These are phyloP conservation scores for Penicillium cinerascens DNA, from an alignment of 495 filamentous ascomycete genomes.

Conservation along the genomic window DNA sequence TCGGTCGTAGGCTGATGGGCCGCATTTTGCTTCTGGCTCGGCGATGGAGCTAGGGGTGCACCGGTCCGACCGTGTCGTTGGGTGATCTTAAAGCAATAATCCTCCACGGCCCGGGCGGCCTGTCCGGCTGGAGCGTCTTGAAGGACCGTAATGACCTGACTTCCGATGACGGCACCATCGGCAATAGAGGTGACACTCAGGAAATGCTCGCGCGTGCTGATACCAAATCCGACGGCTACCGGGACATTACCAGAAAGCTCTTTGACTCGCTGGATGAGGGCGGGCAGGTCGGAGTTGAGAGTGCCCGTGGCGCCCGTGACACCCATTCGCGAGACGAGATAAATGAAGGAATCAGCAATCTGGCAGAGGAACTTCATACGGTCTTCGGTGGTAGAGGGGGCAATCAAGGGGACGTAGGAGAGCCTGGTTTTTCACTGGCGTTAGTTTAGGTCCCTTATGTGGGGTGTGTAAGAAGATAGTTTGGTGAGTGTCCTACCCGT, in stretches of 20 bases:
- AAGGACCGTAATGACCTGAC: slow-evolving; percentile 81
- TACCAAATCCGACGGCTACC: slow-evolving; percentile 89
- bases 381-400: slow-evolving; percentile 84
- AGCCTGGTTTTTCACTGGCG: slow-evolving; percentile 40
- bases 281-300: slow-evolving; percentile 73
- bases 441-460: background rate
- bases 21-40: background rate
- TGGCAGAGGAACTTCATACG: slow-evolving; percentile 94
- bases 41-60: too few species aligned
- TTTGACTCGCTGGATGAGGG: slow-evolving; percentile 78
- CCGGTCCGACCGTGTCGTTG: background rate
- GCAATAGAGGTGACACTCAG: slow-evolving; percentile 74
- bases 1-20: background rate
- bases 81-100: slow-evolving; percentile 61
- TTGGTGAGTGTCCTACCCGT: too few species aligned
- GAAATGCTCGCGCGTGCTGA: slow-evolving; percentile 94
- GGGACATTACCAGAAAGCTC: slow-evolving; percentile 86
- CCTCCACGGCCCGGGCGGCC: slow-evolving; percentile 69
- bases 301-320: slow-evolving; percentile 87
- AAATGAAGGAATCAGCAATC: slow-evolving; percentile 98
- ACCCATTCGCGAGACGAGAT: slow-evolving; percentile 96
- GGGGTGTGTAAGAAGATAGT: too few species aligned
- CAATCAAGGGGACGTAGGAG: slow-evolving; percentile 93
- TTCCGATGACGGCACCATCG: slow-evolving; percentile 97
- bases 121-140: slow-evolving; percentile 66